These are phyloP conservation scores for Colletotrichum destructivum DNA, from an alignment of 2,329 filamentous ascomycete genomes.

Conservation along the genomic window DNA sequence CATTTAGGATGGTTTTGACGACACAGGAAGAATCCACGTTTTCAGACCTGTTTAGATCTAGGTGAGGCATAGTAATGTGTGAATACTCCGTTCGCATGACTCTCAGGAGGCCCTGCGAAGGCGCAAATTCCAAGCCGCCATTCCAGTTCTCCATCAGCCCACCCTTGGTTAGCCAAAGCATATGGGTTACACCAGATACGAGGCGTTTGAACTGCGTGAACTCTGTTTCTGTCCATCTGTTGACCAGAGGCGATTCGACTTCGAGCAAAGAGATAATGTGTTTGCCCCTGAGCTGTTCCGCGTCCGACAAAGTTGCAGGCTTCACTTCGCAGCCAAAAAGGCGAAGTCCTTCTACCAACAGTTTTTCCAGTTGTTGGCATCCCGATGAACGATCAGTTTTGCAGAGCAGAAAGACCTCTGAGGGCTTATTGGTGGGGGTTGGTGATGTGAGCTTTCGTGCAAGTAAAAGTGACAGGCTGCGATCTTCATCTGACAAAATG, in stretches of 20 bases:
- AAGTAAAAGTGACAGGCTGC: too few relatives aligned
- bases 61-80: slow-evolving; percentile 24
- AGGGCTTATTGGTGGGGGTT: too few relatives aligned
- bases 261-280: slow-evolving; percentile 41
- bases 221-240: slow-evolving; percentile 28
- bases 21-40: not conserved
- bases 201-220: slow-evolving; percentile 37
- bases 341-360: not conserved
- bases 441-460: too few relatives aligned
- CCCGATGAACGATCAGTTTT: too few relatives aligned
- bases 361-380: too few relatives aligned
- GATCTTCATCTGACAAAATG: too few relatives aligned
- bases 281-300: slow-evolving; percentile 13
- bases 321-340: not conserved
- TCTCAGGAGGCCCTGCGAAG: slow-evolving; percentile 38
- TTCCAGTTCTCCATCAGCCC: slow-evolving; percentile 30
- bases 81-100: slow-evolving; percentile 43
- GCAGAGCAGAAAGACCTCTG: too few relatives aligned
- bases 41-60: slow-evolving; percentile 25
- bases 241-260: slow-evolving; percentile 27
- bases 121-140: slow-evolving; percentile 35
- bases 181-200: slow-evolving; percentile 34
- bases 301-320: not conserved
- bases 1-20: not conserved
- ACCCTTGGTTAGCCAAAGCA: slow-evolving; percentile 41